phyloP scores from a whole-genome alignment of 2,329 filamentous ascomycete species.

The Colletotrichum siamense region DNA sequence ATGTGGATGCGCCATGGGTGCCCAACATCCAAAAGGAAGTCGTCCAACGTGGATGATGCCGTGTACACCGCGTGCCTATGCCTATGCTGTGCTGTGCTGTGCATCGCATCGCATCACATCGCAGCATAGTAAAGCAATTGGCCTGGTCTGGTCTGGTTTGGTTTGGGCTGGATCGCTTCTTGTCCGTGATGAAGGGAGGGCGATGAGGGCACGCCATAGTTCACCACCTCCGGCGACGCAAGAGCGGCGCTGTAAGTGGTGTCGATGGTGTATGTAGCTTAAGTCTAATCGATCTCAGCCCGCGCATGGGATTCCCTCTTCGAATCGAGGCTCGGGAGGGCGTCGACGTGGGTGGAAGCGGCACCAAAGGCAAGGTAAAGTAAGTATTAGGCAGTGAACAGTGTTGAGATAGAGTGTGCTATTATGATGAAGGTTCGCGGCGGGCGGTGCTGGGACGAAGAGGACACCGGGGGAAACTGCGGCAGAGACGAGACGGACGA shows the following conservation, averaged over 20 bases:
- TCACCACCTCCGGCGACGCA: not conserved
- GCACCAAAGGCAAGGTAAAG: not conserved
- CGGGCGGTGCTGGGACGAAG: not conserved
- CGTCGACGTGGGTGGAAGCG: not conserved
- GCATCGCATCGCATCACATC: not conserved
- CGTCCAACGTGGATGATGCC: not conserved
- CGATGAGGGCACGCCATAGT: not conserved
- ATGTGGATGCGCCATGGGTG: constrained; percentile 16
- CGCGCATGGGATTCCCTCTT: not conserved
- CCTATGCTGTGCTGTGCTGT: constrained; percentile 9
- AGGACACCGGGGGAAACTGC: not conserved
- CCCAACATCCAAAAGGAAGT: constrained; percentile 8
- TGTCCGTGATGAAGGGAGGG: not conserved
- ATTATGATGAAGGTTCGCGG: not conserved
- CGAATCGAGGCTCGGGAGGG: not conserved
- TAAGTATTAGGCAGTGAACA: not conserved
- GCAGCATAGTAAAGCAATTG: not conserved
- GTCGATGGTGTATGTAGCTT: not conserved
- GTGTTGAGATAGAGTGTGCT: not conserved
- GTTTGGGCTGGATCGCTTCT: not conserved
- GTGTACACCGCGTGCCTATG: not conserved
- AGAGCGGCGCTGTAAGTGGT: not conserved
- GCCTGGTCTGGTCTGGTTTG: not conserved
- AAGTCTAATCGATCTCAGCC: not conserved
- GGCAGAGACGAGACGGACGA: not conserved